Conservation (phyloP, 2,329 filamentous ascomycete genomes). For the Paecilomyces sp. region DNA sequence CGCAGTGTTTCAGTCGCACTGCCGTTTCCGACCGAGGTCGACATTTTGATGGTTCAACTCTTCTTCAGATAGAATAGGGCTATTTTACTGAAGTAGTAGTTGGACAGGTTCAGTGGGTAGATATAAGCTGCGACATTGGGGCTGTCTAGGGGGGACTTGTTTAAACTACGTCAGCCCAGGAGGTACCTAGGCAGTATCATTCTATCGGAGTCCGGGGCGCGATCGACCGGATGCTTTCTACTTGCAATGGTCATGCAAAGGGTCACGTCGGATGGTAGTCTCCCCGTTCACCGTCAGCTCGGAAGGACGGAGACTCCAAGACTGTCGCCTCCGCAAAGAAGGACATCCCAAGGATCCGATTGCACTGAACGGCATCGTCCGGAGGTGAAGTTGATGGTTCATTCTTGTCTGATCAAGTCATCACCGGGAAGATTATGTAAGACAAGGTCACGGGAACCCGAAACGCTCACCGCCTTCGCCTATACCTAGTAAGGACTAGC, state of each 20-base stretch:
- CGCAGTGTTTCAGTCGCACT: constrained; percentile 21
- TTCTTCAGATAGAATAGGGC: constrained; percentile 1
- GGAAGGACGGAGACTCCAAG: not conserved
- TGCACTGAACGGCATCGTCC: not conserved
- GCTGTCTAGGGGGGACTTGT: not conserved
- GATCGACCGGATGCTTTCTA: not conserved
- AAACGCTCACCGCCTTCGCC: not conserved
- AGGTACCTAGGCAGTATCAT: constrained; percentile 3
- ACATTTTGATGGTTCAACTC: constrained; percentile 16
- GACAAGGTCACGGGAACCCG: not conserved
- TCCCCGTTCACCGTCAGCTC: not conserved
- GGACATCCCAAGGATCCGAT: not conserved
- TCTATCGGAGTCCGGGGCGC: constrained; percentile 4
- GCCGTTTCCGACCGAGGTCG: constrained; percentile 17
- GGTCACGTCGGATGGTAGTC: not conserved
- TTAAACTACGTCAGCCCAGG: not conserved
- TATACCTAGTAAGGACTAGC: not conserved
- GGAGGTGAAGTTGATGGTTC: not conserved
- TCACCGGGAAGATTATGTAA: not conserved
- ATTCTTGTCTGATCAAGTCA: not conserved
- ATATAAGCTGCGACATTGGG: not conserved
- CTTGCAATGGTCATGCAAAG: not conserved
- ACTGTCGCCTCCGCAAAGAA: not conserved
- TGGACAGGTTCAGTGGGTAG: not conserved
- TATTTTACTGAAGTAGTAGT: not conserved